Base-by-base conservation (phyloP, 495 filamentous ascomycete species). In the Talaromyces ruber region DNA sequence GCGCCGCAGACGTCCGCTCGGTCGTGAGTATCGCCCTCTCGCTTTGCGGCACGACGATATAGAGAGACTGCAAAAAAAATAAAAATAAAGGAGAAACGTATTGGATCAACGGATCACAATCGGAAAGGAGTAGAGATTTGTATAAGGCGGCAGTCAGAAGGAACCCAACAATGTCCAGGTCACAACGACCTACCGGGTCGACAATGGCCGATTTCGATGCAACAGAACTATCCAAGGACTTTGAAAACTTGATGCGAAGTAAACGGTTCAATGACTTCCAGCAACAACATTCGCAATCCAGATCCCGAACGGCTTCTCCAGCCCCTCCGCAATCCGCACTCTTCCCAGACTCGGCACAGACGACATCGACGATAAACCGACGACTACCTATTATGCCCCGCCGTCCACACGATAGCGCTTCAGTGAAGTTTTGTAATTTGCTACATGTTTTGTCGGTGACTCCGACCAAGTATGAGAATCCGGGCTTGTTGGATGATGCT, bases 391-490 rank as follows among this genome's bases (percentile, higher is more conserved):
- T 89, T 65, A 81, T 96, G 37, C 92, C 94, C 5, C 85, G 86
- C 18, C 83, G 91, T 6, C 91, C 94, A 0, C 79, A 87, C 64
- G 90, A 95, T 71, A 71, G 82, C 47, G 76, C 80, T 18, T 91
- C 90, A 1, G 77, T 90, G 28, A 93, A 90, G 65, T 97, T 98
- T 70, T 85, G 88, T 55, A 95, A 88, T 75, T 78, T 92, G 34
- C 79, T 99, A 4, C 80, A 92, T 54, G 86, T 88, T 3, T 75
- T 98, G 8, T 94, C 94, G 3, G 79, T 84, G 28, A 94, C 89
- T 26, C 94, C 94, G 11, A 89, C 84, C 21, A 92, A 91, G 70
- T 99, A 96, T 75, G 94, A 99, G 76, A 98, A 99, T 70, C 94
- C 95, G 0, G 95, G 94, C 37, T 79, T 98, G 32, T 80, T 99